Evolutionary conservation across 169 alveolate genomes (phyloP).

Genomic region (Cryptosporidium ubiquitum): DNA sequence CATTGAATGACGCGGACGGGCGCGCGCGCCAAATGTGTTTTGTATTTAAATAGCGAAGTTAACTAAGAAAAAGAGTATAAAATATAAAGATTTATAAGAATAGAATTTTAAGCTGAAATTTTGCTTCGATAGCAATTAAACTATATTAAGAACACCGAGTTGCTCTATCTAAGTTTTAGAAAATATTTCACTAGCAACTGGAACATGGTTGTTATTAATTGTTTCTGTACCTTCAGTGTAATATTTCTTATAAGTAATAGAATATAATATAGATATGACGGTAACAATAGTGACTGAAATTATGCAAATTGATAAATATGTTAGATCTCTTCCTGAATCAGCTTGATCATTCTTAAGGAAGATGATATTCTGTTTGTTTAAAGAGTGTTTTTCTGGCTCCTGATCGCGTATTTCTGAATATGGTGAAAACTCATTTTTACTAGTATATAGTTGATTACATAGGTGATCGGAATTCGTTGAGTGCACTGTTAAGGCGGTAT

Average conservation of each 20-base stretch:
- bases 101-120: neutral
- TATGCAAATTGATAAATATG: slow-evolving; percentile 13
- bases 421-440: neutral
- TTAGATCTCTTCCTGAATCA: neutral
- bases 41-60: neutral
- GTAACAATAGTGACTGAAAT: neutral
- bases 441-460: slow-evolving; percentile 17
- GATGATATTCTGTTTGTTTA: neutral
- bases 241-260: slow-evolving; percentile 3
- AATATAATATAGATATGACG: slow-evolving; percentile 1
- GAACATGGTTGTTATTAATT: neutral
- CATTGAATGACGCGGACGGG: neutral
- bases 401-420: neutral
- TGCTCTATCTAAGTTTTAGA: neutral
- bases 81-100: neutral
- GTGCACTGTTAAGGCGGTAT: slow-evolving; percentile 17
- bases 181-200: neutral
- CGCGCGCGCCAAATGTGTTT: slow-evolving; percentile 15
- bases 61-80: neutral
- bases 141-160: neutral
- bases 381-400: neutral
- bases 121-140: neutral
- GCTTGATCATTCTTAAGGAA: neutral
- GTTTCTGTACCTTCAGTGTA: neutral
- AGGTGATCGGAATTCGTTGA: slow-evolving; percentile 22